Percentiles rank a stretch among this genome's conserved stretches.
Conservation (phyloP, 768 basidiomycete species). For the Calocera viscosa region DNA sequence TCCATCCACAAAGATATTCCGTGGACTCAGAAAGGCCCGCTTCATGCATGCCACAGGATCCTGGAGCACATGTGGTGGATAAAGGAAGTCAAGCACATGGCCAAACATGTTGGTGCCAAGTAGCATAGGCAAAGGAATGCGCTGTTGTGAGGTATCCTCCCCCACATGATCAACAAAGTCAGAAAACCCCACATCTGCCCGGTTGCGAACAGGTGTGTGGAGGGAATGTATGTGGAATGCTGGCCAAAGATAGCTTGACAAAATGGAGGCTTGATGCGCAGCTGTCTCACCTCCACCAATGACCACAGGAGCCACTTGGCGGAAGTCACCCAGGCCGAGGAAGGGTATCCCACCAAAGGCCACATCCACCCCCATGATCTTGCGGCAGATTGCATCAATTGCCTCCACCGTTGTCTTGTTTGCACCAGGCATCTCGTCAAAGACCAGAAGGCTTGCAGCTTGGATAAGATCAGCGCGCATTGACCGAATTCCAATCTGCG, state of each 20-base stretch:
- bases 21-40: neutral
- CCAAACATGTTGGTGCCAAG: conserved; percentile 12
- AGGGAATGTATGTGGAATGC: conserved; percentile 24
- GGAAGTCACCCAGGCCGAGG: conserved; percentile 32
- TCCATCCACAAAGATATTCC: neutral
- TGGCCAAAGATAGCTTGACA: conserved; percentile 28
- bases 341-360: conserved; percentile 32
- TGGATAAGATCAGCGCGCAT: conserved; percentile 28
- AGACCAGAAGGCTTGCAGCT: conserved; percentile 26
- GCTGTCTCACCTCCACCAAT: conserved; percentile 22
- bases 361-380: conserved; percentile 21
- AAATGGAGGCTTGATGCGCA: conserved; percentile 30
- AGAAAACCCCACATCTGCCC: conserved; percentile 28
- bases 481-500: conserved; percentile 23
- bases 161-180: conserved; percentile 32
- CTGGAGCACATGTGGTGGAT: conserved; percentile 20
- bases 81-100: conserved; percentile 24
- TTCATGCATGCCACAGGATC: conserved; percentile 17
- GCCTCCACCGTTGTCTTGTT: conserved; percentile 28
- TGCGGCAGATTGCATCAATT: conserved; percentile 28
- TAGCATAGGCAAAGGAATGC: conserved; percentile 21
- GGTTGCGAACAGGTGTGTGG: conserved; percentile 29
- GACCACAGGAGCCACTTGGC: conserved; percentile 33
- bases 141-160: conserved; percentile 24
- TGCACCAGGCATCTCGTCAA: conserved; percentile 37